phyloP scores from a whole-genome alignment of 2,329 filamentous ascomycete genomes.

The Fusarium pseudoanthophilum region DNA sequence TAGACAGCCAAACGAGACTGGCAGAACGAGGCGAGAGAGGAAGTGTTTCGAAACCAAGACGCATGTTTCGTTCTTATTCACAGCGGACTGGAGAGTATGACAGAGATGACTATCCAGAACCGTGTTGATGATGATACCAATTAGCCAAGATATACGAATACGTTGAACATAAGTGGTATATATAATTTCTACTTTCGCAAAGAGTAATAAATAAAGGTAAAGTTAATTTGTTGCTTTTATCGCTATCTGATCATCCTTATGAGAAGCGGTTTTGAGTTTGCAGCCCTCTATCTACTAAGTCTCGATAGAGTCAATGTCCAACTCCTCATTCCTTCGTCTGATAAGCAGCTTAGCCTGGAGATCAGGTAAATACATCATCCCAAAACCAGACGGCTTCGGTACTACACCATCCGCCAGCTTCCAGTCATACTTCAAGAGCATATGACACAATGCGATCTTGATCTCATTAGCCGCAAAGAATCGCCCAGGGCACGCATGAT shows the following conservation, averaged over 20 bases:
- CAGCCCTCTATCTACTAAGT: neutral
- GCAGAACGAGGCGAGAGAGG: neutral
- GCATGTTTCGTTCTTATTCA: conserved; percentile 22
- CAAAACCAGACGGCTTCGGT: neutral
- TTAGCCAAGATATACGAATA: neutral
- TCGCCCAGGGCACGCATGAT: conserved; percentile 63
- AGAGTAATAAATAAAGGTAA: fast-evolving
- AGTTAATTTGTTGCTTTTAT: neutral
- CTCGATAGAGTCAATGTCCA: conserved; percentile 3
- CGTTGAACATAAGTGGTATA: fast-evolving
- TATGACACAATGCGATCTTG: conserved; percentile 61
- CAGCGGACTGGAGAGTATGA: conserved; percentile 14
- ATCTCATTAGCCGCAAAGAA: conserved; percentile 65
- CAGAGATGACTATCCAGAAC: conserved; percentile 23
- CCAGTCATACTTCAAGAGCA: conserved; percentile 61
- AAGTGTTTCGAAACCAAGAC: conserved; percentile 24
- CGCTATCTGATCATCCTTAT: fast-evolving
- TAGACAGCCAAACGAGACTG: conserved; percentile 10
- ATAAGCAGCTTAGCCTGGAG: neutral
- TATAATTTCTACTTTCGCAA: fast-evolving
- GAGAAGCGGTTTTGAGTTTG: no score
- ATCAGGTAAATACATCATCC: neutral
- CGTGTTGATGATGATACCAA: neutral
- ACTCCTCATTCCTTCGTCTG: neutral
- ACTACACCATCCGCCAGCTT: neutral